A percentile compares a stretch with the other conserved stretches of the same genome.
Evolutionary conservation across 345 rosid genomes (phyloP).

Genomic region (Trapa incisa): DNA sequence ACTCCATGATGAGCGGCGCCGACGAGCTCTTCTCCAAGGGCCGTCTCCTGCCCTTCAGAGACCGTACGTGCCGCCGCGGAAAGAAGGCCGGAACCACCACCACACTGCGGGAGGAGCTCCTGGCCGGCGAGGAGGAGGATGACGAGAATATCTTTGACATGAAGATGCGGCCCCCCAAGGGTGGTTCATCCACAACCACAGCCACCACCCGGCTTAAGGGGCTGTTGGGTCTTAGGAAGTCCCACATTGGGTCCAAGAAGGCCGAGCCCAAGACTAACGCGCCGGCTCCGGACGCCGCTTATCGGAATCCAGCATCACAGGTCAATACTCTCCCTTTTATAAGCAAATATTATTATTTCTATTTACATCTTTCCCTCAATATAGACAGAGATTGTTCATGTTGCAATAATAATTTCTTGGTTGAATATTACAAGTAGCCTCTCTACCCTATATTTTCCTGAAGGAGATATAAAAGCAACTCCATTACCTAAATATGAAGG

Average conservation of each 20-base stretch:
- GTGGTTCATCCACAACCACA: constrained; percentile 13
- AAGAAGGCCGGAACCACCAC: constrained; percentile 20
- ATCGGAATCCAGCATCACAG: neutral
- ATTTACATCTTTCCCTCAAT: too few species aligned
- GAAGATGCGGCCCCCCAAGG: constrained; percentile 47
- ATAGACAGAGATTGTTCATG: too few species aligned
- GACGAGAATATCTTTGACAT: constrained; percentile 18
- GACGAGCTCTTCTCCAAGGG: constrained; percentile 94
- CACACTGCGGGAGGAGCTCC: constrained; percentile 87
- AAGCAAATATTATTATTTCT: too few species aligned
- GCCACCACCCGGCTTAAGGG: constrained; percentile 22
- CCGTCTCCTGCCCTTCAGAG: constrained; percentile 68
- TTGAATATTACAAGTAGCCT: too few species aligned
- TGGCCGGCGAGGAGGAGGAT: constrained; percentile 23
- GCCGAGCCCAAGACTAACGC: constrained; percentile 9
- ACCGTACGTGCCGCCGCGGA: constrained; percentile 8
- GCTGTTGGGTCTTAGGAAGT: constrained; percentile 22
- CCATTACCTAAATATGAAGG: too few species aligned
- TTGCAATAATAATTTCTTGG: too few species aligned
- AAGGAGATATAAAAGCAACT: too few species aligned
- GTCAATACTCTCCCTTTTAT: neutral
- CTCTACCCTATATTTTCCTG: too few species aligned
- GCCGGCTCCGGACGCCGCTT: constrained; percentile 2
- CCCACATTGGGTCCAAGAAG: constrained; percentile 26
- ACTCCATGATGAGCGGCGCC: constrained; percentile 78